Evolutionary conservation across 164 flowering plant genomes (phyloP).

Genomic region (Dillenia turbinata): DNA sequence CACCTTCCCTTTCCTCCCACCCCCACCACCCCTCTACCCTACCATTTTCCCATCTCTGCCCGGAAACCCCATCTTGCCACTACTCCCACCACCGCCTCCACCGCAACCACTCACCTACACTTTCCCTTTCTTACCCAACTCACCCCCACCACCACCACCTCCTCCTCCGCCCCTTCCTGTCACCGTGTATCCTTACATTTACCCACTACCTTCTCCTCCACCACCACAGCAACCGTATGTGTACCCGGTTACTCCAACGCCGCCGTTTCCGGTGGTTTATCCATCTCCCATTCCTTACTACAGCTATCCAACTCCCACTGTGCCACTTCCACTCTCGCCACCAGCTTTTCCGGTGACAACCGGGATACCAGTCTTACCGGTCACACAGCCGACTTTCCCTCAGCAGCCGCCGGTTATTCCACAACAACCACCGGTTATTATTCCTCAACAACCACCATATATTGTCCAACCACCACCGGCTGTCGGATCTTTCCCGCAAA

Average conservation of each 20-base stretch:
- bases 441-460: slow-evolving; percentile 1
- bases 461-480: neutral
- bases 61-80: neutral
- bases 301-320: neutral
- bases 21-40: slow-evolving; percentile 3
- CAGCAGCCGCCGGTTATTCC: slow-evolving; percentile 2
- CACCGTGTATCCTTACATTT: too few species aligned
- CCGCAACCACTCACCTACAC: neutral
- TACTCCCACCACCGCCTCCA: neutral
- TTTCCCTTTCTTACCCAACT: neutral
- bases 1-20: slow-evolving; percentile 4
- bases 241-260: neutral
- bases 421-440: slow-evolving; percentile 1
- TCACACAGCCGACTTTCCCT: neutral
- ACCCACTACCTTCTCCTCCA: too few species aligned
- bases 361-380: neutral
- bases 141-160: slow-evolving; percentile 2
- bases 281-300: neutral
- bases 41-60: neutral
- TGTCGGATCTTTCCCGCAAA: too few species aligned
- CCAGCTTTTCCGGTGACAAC: slow-evolving; percentile 1
- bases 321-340: neutral
- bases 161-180: too few species aligned
- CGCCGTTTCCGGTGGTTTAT: neutral
- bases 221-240: neutral